These are phyloP conservation scores for Trichoderma sp. DNA, from an alignment of 2,329 filamentous ascomycete genomes.

Conservation along the genomic window DNA sequence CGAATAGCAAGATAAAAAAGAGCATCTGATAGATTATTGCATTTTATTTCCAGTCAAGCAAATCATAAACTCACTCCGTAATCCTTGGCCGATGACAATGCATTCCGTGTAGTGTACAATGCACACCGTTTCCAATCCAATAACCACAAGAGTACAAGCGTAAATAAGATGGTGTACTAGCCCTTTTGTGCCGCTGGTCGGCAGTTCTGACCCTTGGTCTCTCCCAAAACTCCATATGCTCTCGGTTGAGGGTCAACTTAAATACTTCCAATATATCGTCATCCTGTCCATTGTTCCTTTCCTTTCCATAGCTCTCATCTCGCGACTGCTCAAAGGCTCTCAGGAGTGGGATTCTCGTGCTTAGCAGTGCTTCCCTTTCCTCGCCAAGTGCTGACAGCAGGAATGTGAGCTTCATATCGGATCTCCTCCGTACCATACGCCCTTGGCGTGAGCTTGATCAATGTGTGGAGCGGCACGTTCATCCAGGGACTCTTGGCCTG, in stretches of 20 bases:
- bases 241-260: not conserved
- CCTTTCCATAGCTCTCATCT: not conserved
- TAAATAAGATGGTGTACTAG: constrained; percentile 5
- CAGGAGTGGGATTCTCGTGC: constrained; percentile 63
- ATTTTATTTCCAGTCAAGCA: not conserved
- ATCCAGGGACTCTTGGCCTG: constrained; percentile 96
- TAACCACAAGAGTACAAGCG: constrained; percentile 1
- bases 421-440: constrained; percentile 93
- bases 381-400: constrained; percentile 93
- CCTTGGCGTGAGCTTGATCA: constrained; percentile 93
- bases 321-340: constrained; percentile 25
- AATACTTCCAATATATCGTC: not conserved
- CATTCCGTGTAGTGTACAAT: constrained; percentile 10
- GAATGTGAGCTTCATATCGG: constrained; percentile 84
- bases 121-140: constrained; percentile 1
- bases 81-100: not conserved
- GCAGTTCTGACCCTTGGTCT: not conserved
- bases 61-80: not conserved
- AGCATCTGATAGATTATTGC: not conserved
- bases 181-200: constrained; percentile 10
- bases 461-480: constrained; percentile 92
- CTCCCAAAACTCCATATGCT: constrained; percentile 9
- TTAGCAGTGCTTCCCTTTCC: constrained; percentile 91
- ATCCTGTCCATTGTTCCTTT: not conserved
- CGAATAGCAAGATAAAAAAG: not conserved